Evolutionary conservation across 1,139 yeast species (phyloP), one percentile per base, ranked within the genome.

Genomic region (Hyphopichia pseudoburtonii): DNA sequence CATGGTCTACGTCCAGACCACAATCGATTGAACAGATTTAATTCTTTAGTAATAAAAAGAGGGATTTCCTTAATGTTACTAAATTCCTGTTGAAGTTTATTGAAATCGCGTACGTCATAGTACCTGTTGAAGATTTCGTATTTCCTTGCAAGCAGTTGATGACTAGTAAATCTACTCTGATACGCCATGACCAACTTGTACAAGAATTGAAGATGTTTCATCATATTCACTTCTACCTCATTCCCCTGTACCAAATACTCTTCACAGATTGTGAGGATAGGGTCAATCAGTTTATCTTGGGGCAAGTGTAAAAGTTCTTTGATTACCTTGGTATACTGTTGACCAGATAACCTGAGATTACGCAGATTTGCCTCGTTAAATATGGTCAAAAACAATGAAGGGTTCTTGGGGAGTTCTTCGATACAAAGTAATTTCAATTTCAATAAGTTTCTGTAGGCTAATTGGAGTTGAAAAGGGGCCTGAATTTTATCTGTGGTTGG

Each of bases 221-320:
- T 41, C 18, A 57, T 33, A 23, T 47, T 48, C 9, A 50, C 48
- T 34, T 66, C 68, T n/a, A 54, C 52, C 52, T 63, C 56, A 41
- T 57, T 64, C 2, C 66, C 70, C 5, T 50, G 30, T 2, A 63
- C 55, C 35, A 70, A 52, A 39, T 58, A 44, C 10, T 51, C 43
- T 42, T 70, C 75, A 33, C 65, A 54, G 19, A 50, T 45, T 2
- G 39, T 39, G 15, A 70, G 44, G 10, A 59, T 46, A 8, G 43
- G n/a, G 12, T 28, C 18, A 4, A 5, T 14, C 32, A 22, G 10
- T 19, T 21, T n/a, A 12, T 19, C 11, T 5, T 21, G 19, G 22
- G 33, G 24, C n/a, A 27, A 9, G 10, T 4, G 29, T 11, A 28
- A 16, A 7, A 31, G n/a, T 23, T 46, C 43, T 5, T 40, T 41